These are phyloP conservation scores for Arthrobotrys iridis DNA, from an alignment of 2,329 filamentous ascomycete species.

Conservation along the genomic window DNA sequence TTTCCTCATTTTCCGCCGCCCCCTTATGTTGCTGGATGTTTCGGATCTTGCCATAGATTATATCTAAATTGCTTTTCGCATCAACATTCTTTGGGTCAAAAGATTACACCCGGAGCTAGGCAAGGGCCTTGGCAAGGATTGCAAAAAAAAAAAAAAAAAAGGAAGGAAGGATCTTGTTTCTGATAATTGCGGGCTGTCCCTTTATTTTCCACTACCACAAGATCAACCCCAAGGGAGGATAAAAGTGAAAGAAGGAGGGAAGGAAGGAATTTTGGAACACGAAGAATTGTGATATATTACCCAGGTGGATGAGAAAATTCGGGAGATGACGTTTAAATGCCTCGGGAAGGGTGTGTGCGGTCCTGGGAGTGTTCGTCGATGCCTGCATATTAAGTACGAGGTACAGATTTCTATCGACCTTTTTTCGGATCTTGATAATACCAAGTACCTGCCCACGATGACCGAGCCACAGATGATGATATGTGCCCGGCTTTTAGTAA, in stretches of 20 bases:
- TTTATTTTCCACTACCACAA: not conserved
- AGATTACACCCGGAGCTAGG: slow-evolving; percentile 9
- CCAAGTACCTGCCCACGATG: slow-evolving; percentile 3
- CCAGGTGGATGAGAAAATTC: slow-evolving; percentile 11
- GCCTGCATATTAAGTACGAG: slow-evolving; percentile 16
- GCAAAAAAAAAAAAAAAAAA: not conserved
- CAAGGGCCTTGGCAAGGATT: slow-evolving; percentile 14
- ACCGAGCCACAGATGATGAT: not conserved
- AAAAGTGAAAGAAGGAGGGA: slow-evolving; percentile 1
- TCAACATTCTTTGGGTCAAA: slow-evolving; percentile 19
- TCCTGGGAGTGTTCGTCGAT: not conserved
- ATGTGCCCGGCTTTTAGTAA: slow-evolving; percentile 21
- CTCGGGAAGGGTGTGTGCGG: slow-evolving; percentile 22
- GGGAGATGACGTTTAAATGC: slow-evolving; percentile 45
- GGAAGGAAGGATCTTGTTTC: not conserved
- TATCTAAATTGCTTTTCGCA: slow-evolving; percentile 23
- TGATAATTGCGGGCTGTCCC: slow-evolving; percentile 1
- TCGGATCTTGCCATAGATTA: slow-evolving; percentile 30
- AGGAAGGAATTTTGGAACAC: not conserved
- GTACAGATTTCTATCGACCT: slow-evolving; percentile 24
- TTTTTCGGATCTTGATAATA: slow-evolving; percentile 43
- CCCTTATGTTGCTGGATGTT: slow-evolving; percentile 37
- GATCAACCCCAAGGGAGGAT: not conserved
- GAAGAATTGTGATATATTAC: slow-evolving; percentile 9
- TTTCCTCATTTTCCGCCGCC: not conserved